Evolutionary conservation across 805 yeast genomes (phyloP), one percentile per base, ranked within the genome.

Genomic region (Candida berthetii): DNA sequence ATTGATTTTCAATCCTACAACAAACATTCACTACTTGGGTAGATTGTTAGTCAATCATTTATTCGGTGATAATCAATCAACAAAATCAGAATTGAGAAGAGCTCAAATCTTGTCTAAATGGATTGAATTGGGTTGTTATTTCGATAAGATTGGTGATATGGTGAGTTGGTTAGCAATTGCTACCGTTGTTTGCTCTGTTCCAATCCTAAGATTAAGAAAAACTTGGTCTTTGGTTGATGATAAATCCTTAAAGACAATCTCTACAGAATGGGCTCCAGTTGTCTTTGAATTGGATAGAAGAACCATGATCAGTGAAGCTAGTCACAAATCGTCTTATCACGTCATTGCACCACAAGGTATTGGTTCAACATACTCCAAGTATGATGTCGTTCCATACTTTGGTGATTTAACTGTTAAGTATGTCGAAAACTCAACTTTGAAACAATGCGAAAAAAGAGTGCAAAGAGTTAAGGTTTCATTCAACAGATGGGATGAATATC

Each of bases 161-260:
- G 90, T 89, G 0, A 82, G 93, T 25, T 91, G 97, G 97, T 66
- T 88, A 19, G 96, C 96, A 0, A 79, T 91, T 49, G 87, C 96
- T 1, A 80, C 93, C 0, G 72, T 84, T 2, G 71, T 90, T 2
- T 82, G 96, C 53, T 85, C 95, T 0, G 77, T 83, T 41, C 95
- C 96, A 0, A 70, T 91, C 2, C 65, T 91, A 43, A 73, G 98
- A 48, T 66, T 91, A 36, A 65, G 74, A 22, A 72, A 75, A 41
- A 73, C 90, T 1, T 91, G 98, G 98, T 66, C 80, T 7, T 66
- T 69, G 37, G 85, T 89, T 4, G 74, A 84, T 13, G 71, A 74
- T 17, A 74, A 74, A 24, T 68, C 75, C 36, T 60, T 85, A 40
- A 79, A 76, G 42, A 65, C 77, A 3, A 76, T 88, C 24, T 75